phyloP scores from a whole-genome alignment of 2,329 filamentous ascomycete genomes.

The Fusarium circinatum region DNA sequence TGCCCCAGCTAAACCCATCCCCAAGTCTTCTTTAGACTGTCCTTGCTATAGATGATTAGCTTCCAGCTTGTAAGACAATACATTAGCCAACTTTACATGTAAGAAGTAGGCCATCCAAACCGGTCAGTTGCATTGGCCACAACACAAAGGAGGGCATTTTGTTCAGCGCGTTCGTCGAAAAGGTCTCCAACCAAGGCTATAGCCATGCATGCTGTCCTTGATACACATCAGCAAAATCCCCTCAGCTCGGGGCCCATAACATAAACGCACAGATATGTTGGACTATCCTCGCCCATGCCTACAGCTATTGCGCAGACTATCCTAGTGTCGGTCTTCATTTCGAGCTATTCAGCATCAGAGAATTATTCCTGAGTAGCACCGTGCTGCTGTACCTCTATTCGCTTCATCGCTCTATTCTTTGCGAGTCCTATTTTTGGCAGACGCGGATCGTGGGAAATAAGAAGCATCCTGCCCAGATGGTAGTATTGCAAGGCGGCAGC shows the following conservation, averaged over 20 bases:
- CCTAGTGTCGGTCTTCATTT: conserved; percentile 37
- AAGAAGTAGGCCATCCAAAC: neutral
- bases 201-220: conserved; percentile 39
- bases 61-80: no score
- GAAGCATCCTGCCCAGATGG: conserved; percentile 43
- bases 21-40: neutral
- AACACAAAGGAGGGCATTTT: neutral
- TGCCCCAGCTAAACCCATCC: neutral
- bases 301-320: conserved; percentile 43
- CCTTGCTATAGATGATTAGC: neutral
- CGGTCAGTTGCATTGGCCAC: neutral
- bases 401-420: conserved; percentile 16
- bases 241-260: neutral
- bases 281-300: conserved; percentile 34
- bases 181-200: conserved; percentile 49
- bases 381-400: conserved; percentile 21
- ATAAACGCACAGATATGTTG: conserved; percentile 36
- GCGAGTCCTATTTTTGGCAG: conserved; percentile 38
- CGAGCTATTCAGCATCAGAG: conserved; percentile 6
- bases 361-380: neutral
- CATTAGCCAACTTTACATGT: neutral
- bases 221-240: neutral
- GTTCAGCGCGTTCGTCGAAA: neutral
- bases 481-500: conserved; percentile 44
- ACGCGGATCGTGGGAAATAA: conserved; percentile 40